These are phyloP conservation scores for Passiflora organensis DNA, from an alignment of 345 rosid genomes.

Conservation along the genomic window DNA sequence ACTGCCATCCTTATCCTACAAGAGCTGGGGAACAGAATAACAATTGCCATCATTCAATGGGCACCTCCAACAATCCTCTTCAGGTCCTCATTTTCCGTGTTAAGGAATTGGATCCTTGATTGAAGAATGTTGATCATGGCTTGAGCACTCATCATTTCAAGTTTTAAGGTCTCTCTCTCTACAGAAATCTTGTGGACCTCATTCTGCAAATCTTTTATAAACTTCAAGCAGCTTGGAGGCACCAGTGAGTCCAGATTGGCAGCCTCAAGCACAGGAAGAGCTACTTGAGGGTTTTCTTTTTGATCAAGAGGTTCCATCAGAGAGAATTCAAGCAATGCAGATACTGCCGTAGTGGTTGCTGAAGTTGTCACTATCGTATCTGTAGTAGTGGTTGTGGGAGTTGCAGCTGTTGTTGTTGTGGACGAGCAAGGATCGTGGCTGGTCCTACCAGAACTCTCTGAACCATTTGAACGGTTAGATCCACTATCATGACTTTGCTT, in stretches of 20 bases:
- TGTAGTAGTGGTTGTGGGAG: slow-evolving; percentile 17
- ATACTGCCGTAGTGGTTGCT: slow-evolving; percentile 57
- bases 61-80: slow-evolving; percentile 32
- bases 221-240: slow-evolving; percentile 45
- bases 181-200: slow-evolving; percentile 64
- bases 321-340: slow-evolving; percentile 81
- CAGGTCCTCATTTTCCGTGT: slow-evolving; percentile 66
- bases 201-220: slow-evolving; percentile 49
- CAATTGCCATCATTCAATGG: not conserved
- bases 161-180: slow-evolving; percentile 64
- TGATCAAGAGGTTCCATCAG: slow-evolving; percentile 51
- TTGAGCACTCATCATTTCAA: slow-evolving; percentile 77
- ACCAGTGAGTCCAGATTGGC: slow-evolving; percentile 32
- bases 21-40: not conserved
- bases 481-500: slow-evolving; percentile 42
- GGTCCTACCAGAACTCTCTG: slow-evolving; percentile 51
- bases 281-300: slow-evolving; percentile 26
- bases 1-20: not conserved
- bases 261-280: slow-evolving; percentile 20
- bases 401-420: slow-evolving; percentile 53
- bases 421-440: slow-evolving; percentile 66
- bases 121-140: slow-evolving; percentile 78
- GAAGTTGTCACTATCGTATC: slow-evolving; percentile 29
- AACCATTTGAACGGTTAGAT: slow-evolving; percentile 37
- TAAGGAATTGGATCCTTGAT: slow-evolving; percentile 50